phyloP scores from a whole-genome alignment of 805 yeast genomes.

The Nakazawaea wickerhamii region DNA sequence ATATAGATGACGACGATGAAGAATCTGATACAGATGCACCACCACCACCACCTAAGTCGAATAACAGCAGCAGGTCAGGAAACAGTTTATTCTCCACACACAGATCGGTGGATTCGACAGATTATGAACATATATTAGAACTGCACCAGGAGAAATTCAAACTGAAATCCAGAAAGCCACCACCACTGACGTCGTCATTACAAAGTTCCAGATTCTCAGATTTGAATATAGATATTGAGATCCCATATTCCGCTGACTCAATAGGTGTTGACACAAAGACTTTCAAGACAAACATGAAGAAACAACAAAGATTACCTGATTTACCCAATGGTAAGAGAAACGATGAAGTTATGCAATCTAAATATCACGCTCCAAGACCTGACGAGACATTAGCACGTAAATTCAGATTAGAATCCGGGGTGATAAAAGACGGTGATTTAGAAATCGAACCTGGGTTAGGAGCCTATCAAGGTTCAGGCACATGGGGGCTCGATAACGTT shows the following conservation, averaged over 20 bases:
- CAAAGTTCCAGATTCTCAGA: conserved; percentile 3
- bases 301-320: conserved; percentile 5
- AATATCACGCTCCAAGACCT: conserved; percentile 43
- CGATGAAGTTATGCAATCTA: conserved; percentile 29
- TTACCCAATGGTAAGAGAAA: conserved; percentile 15
- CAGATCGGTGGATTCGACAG: conserved; percentile 8
- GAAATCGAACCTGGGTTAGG: conserved; percentile 13
- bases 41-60: conserved; percentile 13
- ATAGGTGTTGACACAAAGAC: conserved; percentile 1
- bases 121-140: conserved; percentile 6
- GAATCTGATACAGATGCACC: conserved; percentile 13
- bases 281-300: not conserved
- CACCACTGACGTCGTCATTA: not conserved
- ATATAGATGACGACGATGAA: conserved; percentile 12
- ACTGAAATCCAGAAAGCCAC: conserved; percentile 1
- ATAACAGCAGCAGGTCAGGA: conserved; percentile 11
- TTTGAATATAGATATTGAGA: conserved; percentile 2
- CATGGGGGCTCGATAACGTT: conserved; percentile 6
- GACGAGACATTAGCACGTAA: conserved; percentile 23
- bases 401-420: conserved; percentile 11
- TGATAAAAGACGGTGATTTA: conserved; percentile 12
- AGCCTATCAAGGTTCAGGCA: conserved; percentile 15
- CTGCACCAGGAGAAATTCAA: conserved; percentile 5
- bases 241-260: conserved; percentile 13
- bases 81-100: conserved; percentile 12